Percentiles rank a stretch among this genome's conserved stretches.
These are phyloP conservation scores for Melampsora larici-populina DNA, from an alignment of 1,284 basidiomycete genomes.

Conservation along the genomic window DNA sequence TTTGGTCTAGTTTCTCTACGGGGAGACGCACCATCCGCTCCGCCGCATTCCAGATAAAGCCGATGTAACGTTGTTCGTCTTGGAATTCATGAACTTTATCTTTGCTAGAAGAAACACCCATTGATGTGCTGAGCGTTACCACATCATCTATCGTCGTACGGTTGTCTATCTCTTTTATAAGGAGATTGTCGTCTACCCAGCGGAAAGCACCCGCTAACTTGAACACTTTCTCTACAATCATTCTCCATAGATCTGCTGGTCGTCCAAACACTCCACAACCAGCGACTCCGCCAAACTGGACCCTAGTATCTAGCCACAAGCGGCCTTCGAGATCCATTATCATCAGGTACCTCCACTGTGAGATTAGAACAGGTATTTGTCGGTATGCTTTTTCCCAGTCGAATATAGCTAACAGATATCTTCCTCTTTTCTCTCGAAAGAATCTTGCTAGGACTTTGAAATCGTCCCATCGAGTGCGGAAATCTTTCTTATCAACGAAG, in stretches of 20 bases:
- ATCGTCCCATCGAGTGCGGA: not conserved
- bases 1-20: not conserved
- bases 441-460: not conserved
- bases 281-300: too few relatives aligned
- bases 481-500: conserved; percentile 7
- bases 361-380: too few relatives aligned
- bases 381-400: not conserved
- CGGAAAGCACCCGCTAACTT: too few relatives aligned
- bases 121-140: not conserved
- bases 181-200: too few relatives aligned
- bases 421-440: not conserved
- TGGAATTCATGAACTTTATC: not conserved
- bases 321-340: not conserved
- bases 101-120: too few relatives aligned
- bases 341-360: not conserved
- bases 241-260: too few relatives aligned
- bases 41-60: conserved; percentile 1
- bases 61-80: conserved; percentile 10
- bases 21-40: not conserved
- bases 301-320: not conserved
- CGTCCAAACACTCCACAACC: too few relatives aligned
- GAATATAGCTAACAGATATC: not conserved
- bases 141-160: not conserved
- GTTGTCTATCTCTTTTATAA: too few relatives aligned
- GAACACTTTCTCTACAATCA: not conserved